Evolutionary conservation across 2,329 filamentous ascomycete species (phyloP).

Genomic region (Incumbomyces lentus): DNA sequence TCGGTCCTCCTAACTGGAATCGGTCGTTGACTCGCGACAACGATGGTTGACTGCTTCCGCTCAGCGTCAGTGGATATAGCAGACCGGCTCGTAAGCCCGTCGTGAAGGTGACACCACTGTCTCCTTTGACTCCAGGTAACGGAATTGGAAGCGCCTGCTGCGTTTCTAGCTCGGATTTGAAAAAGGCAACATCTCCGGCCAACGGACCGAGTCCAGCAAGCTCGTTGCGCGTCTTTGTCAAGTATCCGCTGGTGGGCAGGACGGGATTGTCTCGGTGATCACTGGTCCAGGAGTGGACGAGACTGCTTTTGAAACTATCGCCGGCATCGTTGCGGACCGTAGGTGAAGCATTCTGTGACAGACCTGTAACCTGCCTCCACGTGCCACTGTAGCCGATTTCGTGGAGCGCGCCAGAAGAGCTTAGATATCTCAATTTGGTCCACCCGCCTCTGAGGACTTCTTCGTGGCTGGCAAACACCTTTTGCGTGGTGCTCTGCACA

Average conservation of each 20-base stretch:
- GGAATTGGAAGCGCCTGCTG: conserved; percentile 65
- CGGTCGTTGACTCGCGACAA: conserved; percentile 84
- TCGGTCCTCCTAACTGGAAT: conserved; percentile 88
- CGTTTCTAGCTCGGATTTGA: conserved; percentile 79
- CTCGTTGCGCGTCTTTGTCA: conserved; percentile 67
- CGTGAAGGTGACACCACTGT: conserved; percentile 71
- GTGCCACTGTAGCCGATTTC: conserved; percentile 68
- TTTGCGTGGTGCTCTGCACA: conserved; percentile 72
- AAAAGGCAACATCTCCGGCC: conserved; percentile 84
- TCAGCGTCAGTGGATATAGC: conserved; percentile 68
- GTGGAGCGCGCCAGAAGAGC: conserved; percentile 55
- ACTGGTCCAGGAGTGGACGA: conserved; percentile 69
- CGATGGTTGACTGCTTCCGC: conserved; percentile 42
- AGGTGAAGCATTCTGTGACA: conserved; percentile 65
- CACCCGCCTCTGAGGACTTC: conserved; percentile 72
- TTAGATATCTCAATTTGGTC: conserved; percentile 66
- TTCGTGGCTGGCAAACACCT: conserved; percentile 89
- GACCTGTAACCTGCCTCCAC: conserved; percentile 80
- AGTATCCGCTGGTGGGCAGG: conserved; percentile 71
- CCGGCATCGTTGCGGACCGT: conserved; percentile 77
- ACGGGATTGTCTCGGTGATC: conserved; percentile 78
- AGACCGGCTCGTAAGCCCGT: conserved; percentile 71
- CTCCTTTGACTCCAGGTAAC: conserved; percentile 56
- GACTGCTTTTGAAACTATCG: conserved; percentile 78
- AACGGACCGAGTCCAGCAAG: conserved; percentile 79